Evolutionary conservation across 345 rosid genomes (phyloP).

Genomic region (Barbarea vulgaris): DNA sequence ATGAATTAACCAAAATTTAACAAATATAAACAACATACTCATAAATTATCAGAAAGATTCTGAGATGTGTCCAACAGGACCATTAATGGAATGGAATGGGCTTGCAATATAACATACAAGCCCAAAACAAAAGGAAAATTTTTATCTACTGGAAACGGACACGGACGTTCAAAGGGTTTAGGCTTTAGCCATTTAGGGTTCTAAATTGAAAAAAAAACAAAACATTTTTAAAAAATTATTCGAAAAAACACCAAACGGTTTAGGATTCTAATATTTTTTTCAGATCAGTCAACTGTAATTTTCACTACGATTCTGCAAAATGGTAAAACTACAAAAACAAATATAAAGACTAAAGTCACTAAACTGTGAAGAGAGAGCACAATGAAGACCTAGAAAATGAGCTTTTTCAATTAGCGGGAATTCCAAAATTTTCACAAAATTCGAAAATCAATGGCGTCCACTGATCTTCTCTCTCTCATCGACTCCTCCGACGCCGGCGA

Average conservation of each 20-base stretch:
- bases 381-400: conserved; percentile 19
- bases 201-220: neutral
- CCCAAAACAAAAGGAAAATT: neutral
- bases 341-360: too few relatives aligned
- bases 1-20: neutral
- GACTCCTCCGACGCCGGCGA: conserved; percentile 46
- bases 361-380: neutral
- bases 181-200: conserved; percentile 19
- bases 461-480: conserved; percentile 48
- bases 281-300: neutral
- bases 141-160: neutral
- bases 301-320: conserved; percentile 3
- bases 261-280: neutral
- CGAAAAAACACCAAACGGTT: neutral
- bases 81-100: neutral
- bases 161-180: neutral
- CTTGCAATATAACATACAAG: neutral
- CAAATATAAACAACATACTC: neutral
- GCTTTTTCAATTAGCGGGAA: conserved; percentile 35
- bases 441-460: conserved; percentile 55
- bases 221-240: too few relatives aligned
- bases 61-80: too few relatives aligned
- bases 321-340: neutral
- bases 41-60: too few relatives aligned
- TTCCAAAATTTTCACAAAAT: neutral